These are phyloP conservation scores for Pythium biforme DNA, from an alignment of 352 stramenopile species.

Conservation along the genomic window DNA sequence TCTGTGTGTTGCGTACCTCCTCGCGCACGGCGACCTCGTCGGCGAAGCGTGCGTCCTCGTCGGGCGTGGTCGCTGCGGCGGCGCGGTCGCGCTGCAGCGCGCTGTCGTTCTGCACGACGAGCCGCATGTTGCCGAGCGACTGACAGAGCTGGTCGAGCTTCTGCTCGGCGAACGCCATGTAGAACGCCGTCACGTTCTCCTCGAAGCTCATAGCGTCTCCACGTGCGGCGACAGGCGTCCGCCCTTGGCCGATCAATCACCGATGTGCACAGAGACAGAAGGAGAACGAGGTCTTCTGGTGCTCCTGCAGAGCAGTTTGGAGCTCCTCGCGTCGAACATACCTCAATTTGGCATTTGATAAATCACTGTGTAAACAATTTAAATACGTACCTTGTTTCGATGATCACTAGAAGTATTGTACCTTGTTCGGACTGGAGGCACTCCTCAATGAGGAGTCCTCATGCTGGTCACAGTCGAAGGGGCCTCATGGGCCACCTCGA, in stretches of 20 bases:
- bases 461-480: no score
- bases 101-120: conserved; percentile 34
- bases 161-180: conserved; percentile 77
- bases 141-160: conserved; percentile 66
- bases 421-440: no score
- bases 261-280: no score
- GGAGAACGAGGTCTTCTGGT: no score
- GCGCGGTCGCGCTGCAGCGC: conserved; percentile 27
- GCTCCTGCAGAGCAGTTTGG: no score
- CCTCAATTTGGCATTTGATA: no score
- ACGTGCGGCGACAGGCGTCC: no score
- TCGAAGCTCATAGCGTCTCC: conserved; percentile 60
- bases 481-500: no score
- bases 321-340: no score
- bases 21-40: conserved; percentile 45
- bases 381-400: conserved; percentile 2
- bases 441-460: no score
- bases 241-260: no score
- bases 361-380: no score
- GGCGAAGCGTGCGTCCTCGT: conserved; percentile 12
- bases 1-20: conserved; percentile 33
- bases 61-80: conserved; percentile 13
- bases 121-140: conserved; percentile 56
- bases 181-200: conserved; percentile 78
- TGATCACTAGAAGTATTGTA: not conserved